Conservation (phyloP, 2,329 filamentous ascomycete species). For the Teratosphaeria nubilosa region DNA sequence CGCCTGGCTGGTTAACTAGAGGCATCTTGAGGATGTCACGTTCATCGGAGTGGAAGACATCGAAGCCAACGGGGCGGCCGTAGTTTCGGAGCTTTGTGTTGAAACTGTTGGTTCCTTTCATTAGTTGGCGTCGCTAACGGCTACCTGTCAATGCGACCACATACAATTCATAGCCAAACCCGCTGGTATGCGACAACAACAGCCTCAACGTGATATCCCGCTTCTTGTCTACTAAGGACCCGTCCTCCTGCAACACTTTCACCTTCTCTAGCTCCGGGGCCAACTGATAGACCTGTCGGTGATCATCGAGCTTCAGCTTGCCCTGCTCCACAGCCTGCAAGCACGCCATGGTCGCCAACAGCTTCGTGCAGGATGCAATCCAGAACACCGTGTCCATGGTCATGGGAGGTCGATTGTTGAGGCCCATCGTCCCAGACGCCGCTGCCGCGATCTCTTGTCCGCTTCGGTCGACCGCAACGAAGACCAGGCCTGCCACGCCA, state of each 20-base stretch:
- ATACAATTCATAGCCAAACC: constrained; percentile 39
- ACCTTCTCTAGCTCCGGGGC: constrained; percentile 35
- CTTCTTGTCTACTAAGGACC: constrained; percentile 32
- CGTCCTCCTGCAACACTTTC: constrained; percentile 32
- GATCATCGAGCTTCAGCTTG: constrained; percentile 32
- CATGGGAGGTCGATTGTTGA: constrained; percentile 41
- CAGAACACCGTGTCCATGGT: constrained; percentile 51
- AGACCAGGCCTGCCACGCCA: constrained; percentile 35
- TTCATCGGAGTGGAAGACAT: constrained; percentile 48
- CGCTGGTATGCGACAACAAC: constrained; percentile 42
- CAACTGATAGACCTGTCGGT: constrained; percentile 28
- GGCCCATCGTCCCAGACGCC: constrained; percentile 32
- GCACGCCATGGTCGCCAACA: constrained; percentile 34
- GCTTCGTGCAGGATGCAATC: constrained; percentile 43
- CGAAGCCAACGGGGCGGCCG: constrained; percentile 40
- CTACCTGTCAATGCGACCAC: constrained; percentile 2
- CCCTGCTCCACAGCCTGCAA: constrained; percentile 41
- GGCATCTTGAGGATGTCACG: constrained; percentile 43
- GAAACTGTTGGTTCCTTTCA: constrained; percentile 18
- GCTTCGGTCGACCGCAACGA: constrained; percentile 35
- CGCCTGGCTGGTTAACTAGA: constrained; percentile 54
- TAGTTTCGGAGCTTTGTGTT: constrained; percentile 33
- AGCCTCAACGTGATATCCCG: constrained; percentile 41
- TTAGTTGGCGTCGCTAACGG: background rate
- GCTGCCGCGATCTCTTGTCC: constrained; percentile 33